Conservation (phyloP, 164 flowering plant genomes). For the Aristolochia californica region DNA sequence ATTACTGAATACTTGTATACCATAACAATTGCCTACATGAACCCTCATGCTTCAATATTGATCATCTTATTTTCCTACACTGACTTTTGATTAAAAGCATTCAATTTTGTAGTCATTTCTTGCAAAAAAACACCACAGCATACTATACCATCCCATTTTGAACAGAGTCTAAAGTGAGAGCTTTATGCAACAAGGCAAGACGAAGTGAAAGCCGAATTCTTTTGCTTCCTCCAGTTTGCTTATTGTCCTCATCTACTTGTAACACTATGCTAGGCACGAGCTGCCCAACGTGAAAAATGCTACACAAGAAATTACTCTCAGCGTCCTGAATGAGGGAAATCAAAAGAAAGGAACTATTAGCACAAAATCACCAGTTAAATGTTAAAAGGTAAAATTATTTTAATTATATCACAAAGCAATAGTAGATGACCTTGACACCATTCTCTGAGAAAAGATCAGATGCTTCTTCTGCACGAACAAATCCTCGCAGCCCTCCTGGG, state of each 20-base stretch:
- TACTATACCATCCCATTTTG: conserved; percentile 90
- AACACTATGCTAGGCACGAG: conserved; percentile 79
- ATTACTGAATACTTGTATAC: not conserved
- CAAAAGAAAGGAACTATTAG: not conserved
- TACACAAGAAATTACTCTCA: conserved; percentile 33
- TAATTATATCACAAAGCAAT: not conserved
- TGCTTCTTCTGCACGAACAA: conserved; percentile 71
- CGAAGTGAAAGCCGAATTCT: conserved; percentile 91
- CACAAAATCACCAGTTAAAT: not conserved
- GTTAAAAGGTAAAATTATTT: not conserved
- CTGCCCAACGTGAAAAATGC: conserved; percentile 60
- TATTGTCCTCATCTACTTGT: conserved; percentile 71
- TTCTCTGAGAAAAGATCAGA: conserved; percentile 37
- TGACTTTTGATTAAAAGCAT: not conserved
- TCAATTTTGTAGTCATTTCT: not conserved
- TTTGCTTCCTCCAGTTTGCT: conserved; percentile 41
- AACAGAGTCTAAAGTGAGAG: conserved; percentile 55
- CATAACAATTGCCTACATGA: no score
- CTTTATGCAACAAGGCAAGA: conserved; percentile 64
- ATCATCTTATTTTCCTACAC: not conserved
- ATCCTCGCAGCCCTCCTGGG: conserved; percentile 92
- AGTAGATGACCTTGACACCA: conserved; percentile 28
- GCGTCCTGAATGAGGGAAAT: conserved; percentile 25
- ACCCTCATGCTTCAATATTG: no score
- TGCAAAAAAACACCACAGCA: not conserved